Evolutionary conservation across 306 rosid genomes (phyloP).

Genomic region (Fragaria iinumae): DNA sequence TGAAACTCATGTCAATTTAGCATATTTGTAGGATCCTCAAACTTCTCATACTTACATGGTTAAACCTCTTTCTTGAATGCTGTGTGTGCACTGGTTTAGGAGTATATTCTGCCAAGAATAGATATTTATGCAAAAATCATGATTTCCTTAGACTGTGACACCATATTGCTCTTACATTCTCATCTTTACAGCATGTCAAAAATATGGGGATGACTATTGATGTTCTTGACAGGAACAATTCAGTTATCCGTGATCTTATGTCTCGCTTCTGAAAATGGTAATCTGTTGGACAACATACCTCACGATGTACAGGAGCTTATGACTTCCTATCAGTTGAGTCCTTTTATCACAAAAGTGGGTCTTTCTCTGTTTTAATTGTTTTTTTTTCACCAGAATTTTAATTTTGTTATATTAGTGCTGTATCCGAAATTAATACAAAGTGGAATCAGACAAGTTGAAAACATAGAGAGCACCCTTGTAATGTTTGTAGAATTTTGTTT

Average conservation of each 20-base stretch:
- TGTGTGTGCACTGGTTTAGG: background rate
- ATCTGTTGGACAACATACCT: slow-evolving; percentile 47
- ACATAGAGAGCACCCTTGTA: background rate
- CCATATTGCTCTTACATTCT: background rate
- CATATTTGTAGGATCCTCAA: background rate
- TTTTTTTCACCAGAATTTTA: background rate
- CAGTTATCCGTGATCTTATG: slow-evolving; percentile 65
- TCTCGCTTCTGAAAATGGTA: slow-evolving; percentile 49
- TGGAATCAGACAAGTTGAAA: background rate
- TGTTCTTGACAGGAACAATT: slow-evolving; percentile 51
- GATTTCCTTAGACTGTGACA: background rate
- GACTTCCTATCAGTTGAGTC: slow-evolving; percentile 68
- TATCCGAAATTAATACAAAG: background rate
- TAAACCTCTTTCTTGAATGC: background rate
- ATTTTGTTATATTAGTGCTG: slow-evolving; percentile 2
- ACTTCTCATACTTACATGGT: background rate
- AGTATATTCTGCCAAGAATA: background rate
- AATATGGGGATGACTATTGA: slow-evolving; percentile 23
- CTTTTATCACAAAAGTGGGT: slow-evolving; percentile 86
- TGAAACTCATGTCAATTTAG: background rate
- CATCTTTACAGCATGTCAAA: background rate
- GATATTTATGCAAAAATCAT: background rate
- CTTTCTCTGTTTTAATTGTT: slow-evolving; percentile 18
- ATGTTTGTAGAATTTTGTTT: background rate
- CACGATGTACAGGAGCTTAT: slow-evolving; percentile 56